These are phyloP conservation scores for Elongisporangium prolatum DNA, from an alignment of 352 stramenopile species.

Conservation along the genomic window DNA sequence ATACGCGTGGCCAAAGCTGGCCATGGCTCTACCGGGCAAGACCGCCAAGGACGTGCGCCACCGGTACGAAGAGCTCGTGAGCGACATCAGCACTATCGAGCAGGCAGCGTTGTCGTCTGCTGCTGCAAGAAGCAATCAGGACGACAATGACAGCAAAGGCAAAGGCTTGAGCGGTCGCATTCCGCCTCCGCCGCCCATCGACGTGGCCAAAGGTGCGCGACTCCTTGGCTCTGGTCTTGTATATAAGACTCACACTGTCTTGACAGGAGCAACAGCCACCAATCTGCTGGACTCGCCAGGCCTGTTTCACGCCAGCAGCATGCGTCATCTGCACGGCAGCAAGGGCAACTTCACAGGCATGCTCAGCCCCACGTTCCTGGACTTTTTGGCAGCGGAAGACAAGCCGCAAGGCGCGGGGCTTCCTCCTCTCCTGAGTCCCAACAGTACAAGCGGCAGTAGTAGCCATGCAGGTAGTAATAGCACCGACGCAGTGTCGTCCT, in stretches of 20 bases:
- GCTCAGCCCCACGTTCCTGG: slow-evolving; percentile 76
- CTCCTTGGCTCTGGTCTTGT: not conserved
- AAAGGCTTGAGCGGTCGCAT: slow-evolving; percentile 39
- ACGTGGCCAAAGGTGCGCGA: slow-evolving; percentile 20
- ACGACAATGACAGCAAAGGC: not conserved
- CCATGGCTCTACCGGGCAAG: slow-evolving; percentile 57
- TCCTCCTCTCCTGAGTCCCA: not conserved
- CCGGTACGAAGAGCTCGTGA: slow-evolving; percentile 75
- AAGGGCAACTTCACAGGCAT: slow-evolving; percentile 19
- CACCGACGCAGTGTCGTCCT: not conserved
- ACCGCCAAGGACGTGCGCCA: slow-evolving; percentile 64
- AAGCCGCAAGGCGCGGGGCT: slow-evolving; percentile 21
- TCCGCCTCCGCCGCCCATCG: slow-evolving; percentile 57
- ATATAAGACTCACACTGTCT: not conserved
- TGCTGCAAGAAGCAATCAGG: not conserved
- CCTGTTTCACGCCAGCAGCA: slow-evolving; percentile 10
- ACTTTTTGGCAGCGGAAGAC: slow-evolving; percentile 53
- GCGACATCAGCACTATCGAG: slow-evolving; percentile 70
- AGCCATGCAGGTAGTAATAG: not conserved
- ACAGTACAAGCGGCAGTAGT: not conserved
- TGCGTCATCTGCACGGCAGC: not conserved
- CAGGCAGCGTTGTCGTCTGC: slow-evolving; percentile 1
- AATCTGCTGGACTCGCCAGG: slow-evolving; percentile 17
- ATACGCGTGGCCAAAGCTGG: slow-evolving; percentile 83
- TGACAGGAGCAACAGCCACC: not conserved